A percentile compares a stretch with the other conserved stretches of the same genome.
These are phyloP conservation scores for Talaromyces sp. DNA, from an alignment of 2,329 filamentous ascomycete species.

Conservation along the genomic window DNA sequence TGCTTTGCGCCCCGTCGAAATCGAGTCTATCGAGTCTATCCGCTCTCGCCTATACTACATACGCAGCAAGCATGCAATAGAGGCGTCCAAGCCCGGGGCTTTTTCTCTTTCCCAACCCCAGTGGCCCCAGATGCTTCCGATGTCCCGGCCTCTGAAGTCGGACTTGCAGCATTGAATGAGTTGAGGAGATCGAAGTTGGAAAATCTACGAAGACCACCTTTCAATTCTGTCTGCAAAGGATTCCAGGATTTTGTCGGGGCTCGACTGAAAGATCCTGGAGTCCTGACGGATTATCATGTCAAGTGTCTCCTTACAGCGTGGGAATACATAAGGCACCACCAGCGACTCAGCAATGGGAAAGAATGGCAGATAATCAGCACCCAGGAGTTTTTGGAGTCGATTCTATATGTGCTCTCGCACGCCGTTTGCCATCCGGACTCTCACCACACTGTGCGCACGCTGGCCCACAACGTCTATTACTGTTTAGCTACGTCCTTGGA, in stretches of 20 bases:
- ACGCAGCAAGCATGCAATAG: conserved; percentile 30
- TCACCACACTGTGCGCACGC: conserved; percentile 33
- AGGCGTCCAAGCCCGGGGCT: conserved; percentile 26
- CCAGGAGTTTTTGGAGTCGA: conserved; percentile 34
- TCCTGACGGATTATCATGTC: conserved; percentile 63
- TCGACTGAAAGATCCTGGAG: conserved; percentile 47
- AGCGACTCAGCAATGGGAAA: conserved; percentile 30
- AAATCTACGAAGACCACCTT: conserved; percentile 60
- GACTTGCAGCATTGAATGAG: conserved; percentile 67
- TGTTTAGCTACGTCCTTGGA: conserved; percentile 33
- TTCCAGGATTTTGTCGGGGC: conserved; percentile 60
- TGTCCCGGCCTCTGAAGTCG: conserved; percentile 48
- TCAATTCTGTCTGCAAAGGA: conserved; percentile 60
- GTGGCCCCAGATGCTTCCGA: conserved; percentile 58
- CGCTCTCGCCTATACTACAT: conserved; percentile 16
- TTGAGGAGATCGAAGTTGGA: conserved; percentile 61
- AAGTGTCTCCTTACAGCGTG: conserved; percentile 57
- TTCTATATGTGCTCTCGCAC: conserved; percentile 36
- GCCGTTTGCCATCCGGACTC: conserved; percentile 31
- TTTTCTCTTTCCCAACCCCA: conserved; percentile 36
- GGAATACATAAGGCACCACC: conserved; percentile 47
- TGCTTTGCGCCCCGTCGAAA: conserved; percentile 33
- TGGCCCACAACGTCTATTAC: conserved; percentile 31
- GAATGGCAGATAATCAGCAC: conserved; percentile 35
- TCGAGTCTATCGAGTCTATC: conserved; percentile 24